Evolutionary conservation across 176 grass and related monocot species (phyloP).

Genomic region (Ensete ventricosum): DNA sequence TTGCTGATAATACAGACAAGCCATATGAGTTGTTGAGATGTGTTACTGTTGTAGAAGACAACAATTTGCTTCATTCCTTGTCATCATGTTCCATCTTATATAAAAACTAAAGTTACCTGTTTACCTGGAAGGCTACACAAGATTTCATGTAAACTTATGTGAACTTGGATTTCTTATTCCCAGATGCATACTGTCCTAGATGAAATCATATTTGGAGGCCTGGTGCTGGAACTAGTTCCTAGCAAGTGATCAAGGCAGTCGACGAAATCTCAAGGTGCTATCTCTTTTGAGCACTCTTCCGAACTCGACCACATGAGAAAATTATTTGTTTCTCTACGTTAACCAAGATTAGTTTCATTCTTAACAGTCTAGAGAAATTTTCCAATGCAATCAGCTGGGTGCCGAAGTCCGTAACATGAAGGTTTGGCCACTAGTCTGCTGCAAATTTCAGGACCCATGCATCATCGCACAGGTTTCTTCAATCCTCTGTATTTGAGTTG

Average conservation of each 20-base stretch:
- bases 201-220: constrained; percentile 88
- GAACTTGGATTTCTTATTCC: constrained; percentile 18
- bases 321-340: not conserved
- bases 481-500: too few relatives aligned
- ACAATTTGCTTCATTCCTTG: too few relatives aligned
- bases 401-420: constrained; percentile 54
- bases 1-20: too few relatives aligned
- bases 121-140: too few relatives aligned
- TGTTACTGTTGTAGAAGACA: too few relatives aligned
- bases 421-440: constrained; percentile 43
- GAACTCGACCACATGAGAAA: not conserved
- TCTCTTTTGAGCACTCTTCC: not conserved
- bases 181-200: constrained; percentile 83
- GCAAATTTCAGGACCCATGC: too few relatives aligned
- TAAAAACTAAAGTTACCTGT: too few relatives aligned
- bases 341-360: not conserved
- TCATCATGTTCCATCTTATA: too few relatives aligned
- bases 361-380: constrained; percentile 65
- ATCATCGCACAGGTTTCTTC: too few relatives aligned
- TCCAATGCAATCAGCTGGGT: constrained; percentile 55
- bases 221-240: constrained; percentile 75
- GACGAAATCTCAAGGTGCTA: constrained; percentile 59
- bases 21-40: too few relatives aligned
- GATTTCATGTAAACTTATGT: not conserved
- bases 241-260: constrained; percentile 51